These are phyloP conservation scores for Exophiala phaeomuriformis DNA, from an alignment of 2,329 filamentous ascomycete species.

Conservation along the genomic window DNA sequence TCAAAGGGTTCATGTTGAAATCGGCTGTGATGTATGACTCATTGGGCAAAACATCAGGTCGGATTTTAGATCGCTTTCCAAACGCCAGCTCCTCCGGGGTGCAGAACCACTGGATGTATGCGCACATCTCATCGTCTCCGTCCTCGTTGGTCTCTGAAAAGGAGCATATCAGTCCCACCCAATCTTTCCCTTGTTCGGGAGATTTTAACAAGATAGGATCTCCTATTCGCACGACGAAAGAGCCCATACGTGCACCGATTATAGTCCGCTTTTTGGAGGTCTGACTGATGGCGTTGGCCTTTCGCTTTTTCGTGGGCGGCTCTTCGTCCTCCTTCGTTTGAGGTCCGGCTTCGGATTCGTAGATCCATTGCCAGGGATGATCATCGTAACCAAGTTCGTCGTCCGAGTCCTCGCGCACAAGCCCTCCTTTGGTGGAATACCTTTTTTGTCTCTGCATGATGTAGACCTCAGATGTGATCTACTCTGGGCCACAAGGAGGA, in stretches of 20 bases:
- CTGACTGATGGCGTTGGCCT: conserved; percentile 20
- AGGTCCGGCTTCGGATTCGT: conserved; percentile 39
- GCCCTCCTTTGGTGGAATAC: conserved; percentile 53
- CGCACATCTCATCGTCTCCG: conserved; percentile 62
- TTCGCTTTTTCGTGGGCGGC: conserved; percentile 27
- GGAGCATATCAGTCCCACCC: conserved; percentile 82
- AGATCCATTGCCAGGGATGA: conserved; percentile 73
- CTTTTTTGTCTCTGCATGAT: conserved; percentile 30
- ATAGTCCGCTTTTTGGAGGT: conserved; percentile 43
- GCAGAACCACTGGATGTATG: conserved; percentile 87
- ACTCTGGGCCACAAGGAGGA: too few species aligned
- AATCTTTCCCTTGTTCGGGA: conserved; percentile 76
- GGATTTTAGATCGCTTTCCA: conserved; percentile 53
- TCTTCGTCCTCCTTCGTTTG: conserved; percentile 7
- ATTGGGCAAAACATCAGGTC: conserved; percentile 72
- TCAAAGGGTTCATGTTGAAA: conserved; percentile 78
- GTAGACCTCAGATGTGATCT: neutral
- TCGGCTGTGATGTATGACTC: conserved; percentile 87
- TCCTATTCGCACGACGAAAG: conserved; percentile 71
- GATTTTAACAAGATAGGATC: conserved; percentile 83
- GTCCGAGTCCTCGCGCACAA: conserved; percentile 72
- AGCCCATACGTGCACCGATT: conserved; percentile 72
- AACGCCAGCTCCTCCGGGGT: conserved; percentile 72
- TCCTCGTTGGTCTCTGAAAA: conserved; percentile 69
- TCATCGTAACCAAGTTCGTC: conserved; percentile 74